phyloP scores from a whole-genome alignment of 805 yeast species.

The Ogataea paraovalis region DNA sequence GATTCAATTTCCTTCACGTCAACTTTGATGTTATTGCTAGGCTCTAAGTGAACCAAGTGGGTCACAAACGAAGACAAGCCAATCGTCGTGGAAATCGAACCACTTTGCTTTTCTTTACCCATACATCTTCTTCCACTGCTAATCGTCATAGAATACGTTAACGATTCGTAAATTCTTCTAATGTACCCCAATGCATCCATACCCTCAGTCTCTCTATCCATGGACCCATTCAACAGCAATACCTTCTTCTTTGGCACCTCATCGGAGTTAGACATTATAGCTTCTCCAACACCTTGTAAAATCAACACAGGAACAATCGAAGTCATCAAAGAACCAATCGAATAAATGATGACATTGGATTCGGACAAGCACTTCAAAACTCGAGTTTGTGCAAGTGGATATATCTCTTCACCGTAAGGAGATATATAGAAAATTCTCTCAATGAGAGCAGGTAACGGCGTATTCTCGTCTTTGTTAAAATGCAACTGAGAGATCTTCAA shows the following conservation, averaged over 20 bases:
- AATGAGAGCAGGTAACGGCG: constrained; percentile 72
- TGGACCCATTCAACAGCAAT: constrained; percentile 65
- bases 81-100: constrained; percentile 32
- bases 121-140: constrained; percentile 9
- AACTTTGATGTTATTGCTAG: constrained; percentile 46
- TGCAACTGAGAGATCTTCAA: constrained; percentile 69
- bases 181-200: constrained; percentile 60
- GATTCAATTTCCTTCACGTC: constrained; percentile 37
- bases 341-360: constrained; percentile 59
- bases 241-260: constrained; percentile 41
- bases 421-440: constrained; percentile 73
- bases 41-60: constrained; percentile 54
- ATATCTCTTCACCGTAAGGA: constrained; percentile 82
- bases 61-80: constrained; percentile 43
- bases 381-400: constrained; percentile 66
- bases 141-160: constrained; percentile 44
- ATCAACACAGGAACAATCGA: constrained; percentile 77
- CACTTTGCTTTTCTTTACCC: constrained; percentile 1
- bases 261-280: constrained; percentile 33
- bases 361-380: constrained; percentile 48
- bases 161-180: constrained; percentile 49
- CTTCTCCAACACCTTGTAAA: constrained; percentile 66
- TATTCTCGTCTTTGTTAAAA: constrained; percentile 55
- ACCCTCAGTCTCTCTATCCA: constrained; percentile 77
- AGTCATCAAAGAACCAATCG: constrained; percentile 88